Evolutionary conservation across 441 rosid species (phyloP).

Genomic region (Corymbia citriodora): DNA sequence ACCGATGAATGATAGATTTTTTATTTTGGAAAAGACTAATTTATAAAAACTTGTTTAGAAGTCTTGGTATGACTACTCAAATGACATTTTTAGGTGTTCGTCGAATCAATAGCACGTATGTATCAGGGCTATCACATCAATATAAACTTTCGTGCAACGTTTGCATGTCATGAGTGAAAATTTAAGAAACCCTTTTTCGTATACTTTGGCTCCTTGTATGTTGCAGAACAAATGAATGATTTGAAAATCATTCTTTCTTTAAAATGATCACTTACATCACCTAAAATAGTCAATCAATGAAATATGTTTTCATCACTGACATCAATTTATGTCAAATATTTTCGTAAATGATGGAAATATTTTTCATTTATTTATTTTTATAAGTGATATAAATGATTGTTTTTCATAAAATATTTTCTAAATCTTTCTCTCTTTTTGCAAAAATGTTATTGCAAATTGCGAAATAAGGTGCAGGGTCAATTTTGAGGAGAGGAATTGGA

Average conservation of each 20-base stretch:
- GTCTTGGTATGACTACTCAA: background rate
- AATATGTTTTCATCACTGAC: too few relatives aligned
- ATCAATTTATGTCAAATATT: too few relatives aligned
- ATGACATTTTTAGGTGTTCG: background rate
- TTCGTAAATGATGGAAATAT: fast-evolving
- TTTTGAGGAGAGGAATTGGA: background rate
- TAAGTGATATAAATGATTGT: too few relatives aligned
- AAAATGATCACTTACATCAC: background rate
- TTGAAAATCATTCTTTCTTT: background rate
- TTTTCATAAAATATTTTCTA: too few relatives aligned
- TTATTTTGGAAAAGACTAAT: background rate
- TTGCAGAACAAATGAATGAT: too few relatives aligned
- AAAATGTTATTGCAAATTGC: too few relatives aligned
- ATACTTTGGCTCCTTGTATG: too few relatives aligned
- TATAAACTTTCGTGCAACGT: background rate
- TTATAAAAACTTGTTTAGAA: background rate
- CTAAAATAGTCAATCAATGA: too few relatives aligned
- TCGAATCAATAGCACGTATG: background rate
- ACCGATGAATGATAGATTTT: background rate
- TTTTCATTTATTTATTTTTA: background rate
- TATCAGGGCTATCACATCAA: background rate
- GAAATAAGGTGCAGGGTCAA: background rate
- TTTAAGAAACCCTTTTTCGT: too few relatives aligned
- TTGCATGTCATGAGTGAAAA: background rate
- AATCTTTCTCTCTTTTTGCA: background rate